Evolutionary conservation across 805 yeast genomes (phyloP).

Genomic region (Yamadazyma ubonensis): DNA sequence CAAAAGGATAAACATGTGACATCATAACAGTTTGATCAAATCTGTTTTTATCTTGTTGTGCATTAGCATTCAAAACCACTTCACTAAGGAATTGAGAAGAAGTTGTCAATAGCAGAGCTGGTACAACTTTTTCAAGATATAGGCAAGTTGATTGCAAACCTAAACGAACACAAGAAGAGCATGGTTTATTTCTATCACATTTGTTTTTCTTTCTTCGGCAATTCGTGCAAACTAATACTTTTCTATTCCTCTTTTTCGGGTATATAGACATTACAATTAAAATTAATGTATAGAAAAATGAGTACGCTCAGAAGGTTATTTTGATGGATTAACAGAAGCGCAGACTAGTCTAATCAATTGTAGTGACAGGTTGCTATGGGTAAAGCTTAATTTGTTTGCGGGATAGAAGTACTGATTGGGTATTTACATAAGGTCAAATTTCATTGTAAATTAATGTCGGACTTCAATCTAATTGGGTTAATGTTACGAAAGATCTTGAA

Average conservation of each 20-base stretch:
- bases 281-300: not conserved
- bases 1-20: conserved; percentile 9
- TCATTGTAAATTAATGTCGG: too few relatives aligned
- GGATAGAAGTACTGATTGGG: too few relatives aligned
- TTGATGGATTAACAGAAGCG: too few relatives aligned
- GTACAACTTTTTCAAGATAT: not conserved
- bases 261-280: conserved; percentile 20
- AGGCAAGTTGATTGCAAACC: conserved; percentile 12
- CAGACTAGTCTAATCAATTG: too few relatives aligned
- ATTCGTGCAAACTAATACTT: conserved; percentile 17
- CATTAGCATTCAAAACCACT: not conserved
- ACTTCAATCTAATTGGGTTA: too few relatives aligned
- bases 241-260: conserved; percentile 19
- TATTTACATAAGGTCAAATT: too few relatives aligned
- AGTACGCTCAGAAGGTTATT: too few relatives aligned
- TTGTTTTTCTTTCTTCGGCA: conserved; percentile 19
- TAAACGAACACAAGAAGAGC: conserved; percentile 15
- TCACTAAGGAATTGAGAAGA: not conserved
- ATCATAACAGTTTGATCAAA: not conserved
- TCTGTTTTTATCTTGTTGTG: not conserved
- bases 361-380: too few relatives aligned
- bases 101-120: not conserved
- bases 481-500: too few relatives aligned
- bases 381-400: too few relatives aligned
- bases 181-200: conserved; percentile 20